These are phyloP conservation scores for Aspergillus latus DNA, from an alignment of 2,329 filamentous ascomycete species.

Conservation along the genomic window DNA sequence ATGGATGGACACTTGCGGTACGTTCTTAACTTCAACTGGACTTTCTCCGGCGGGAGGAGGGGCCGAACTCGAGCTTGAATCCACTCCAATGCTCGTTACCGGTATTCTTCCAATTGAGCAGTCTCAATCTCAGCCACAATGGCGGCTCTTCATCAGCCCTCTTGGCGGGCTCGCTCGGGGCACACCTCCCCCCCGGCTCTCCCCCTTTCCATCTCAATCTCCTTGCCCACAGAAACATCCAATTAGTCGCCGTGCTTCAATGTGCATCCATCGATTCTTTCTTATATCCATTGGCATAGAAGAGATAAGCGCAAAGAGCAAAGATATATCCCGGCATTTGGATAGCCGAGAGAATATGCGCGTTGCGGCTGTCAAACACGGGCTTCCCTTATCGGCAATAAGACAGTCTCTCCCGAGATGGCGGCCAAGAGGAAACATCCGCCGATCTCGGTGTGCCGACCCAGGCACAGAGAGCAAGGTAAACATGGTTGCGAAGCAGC, in stretches of 20 bases:
- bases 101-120: too few relatives aligned
- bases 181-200: too few relatives aligned
- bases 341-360: neutral
- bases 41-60: too few relatives aligned
- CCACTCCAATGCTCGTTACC: too few relatives aligned
- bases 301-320: neutral
- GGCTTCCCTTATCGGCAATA: neutral
- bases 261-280: neutral
- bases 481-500: slow-evolving; percentile 15
- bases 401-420: neutral
- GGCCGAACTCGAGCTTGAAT: too few relatives aligned
- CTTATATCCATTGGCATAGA: neutral
- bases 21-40: too few relatives aligned
- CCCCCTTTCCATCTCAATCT: neutral
- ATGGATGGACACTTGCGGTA: too few relatives aligned
- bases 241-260: neutral
- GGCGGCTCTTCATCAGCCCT: neutral
- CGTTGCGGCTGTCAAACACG: neutral
- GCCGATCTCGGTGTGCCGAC: slow-evolving; percentile 9
- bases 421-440: neutral
- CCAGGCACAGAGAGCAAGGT: neutral
- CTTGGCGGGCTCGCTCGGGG: neutral
- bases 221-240: neutral
- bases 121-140: too few relatives aligned
- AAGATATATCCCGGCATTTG: neutral